phyloP scores from a whole-genome alignment of 345 rosid genomes.

The Schrenkiella parvula region DNA sequence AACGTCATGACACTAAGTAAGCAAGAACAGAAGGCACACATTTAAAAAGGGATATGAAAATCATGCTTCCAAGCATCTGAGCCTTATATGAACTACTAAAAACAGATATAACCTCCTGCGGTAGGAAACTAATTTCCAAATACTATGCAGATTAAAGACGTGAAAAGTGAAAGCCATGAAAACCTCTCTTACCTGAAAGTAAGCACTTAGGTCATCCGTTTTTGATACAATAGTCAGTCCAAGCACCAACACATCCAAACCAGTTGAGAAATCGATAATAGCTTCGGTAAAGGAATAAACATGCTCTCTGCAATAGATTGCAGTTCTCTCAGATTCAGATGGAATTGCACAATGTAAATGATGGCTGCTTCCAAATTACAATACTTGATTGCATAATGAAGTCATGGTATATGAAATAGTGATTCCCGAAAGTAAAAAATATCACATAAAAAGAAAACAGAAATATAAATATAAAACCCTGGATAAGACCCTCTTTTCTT shows the following conservation, averaged over 20 bases:
- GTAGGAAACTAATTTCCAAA: neutral
- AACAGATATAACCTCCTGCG: neutral
- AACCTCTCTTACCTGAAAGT: constrained; percentile 55
- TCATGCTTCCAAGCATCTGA: constrained; percentile 16
- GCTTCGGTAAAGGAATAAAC: constrained; percentile 52
- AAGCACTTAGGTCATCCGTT: constrained; percentile 57
- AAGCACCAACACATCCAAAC: constrained; percentile 48
- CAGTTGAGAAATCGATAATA: constrained; percentile 44
- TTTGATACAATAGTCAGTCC: constrained; percentile 48
- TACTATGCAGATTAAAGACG: constrained; percentile 2
- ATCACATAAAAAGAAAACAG: neutral
- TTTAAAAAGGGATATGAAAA: neutral
- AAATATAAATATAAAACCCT: neutral
- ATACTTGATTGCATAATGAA: constrained; percentile 12
- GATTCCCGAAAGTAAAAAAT: neutral
- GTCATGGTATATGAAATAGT: neutral
- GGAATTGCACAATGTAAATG: constrained; percentile 15
- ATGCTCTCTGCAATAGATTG: constrained; percentile 60
- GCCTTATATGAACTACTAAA: constrained; percentile 3
- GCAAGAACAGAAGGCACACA: constrained; percentile 7
- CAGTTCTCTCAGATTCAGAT: constrained; percentile 19
- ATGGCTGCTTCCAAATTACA: neutral
- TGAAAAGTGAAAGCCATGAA: constrained; percentile 12
- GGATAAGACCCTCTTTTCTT: neutral
- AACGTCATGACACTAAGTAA: constrained; percentile 2